Evolutionary conservation across 2,329 filamentous ascomycete genomes (phyloP).

Genomic region (Sporothrix globosa): DNA sequence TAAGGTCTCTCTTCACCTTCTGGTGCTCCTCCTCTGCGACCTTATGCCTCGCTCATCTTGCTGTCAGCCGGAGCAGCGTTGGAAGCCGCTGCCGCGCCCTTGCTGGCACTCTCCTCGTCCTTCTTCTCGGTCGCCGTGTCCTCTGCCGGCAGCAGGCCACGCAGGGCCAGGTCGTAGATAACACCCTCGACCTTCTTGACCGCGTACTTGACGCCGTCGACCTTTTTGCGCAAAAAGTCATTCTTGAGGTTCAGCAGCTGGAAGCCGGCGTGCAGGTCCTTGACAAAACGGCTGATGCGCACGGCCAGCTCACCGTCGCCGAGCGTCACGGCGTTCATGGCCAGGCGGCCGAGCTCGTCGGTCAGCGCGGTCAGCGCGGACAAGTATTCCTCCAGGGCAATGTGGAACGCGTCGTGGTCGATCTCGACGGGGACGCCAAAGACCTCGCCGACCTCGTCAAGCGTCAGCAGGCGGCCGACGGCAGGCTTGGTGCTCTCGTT

Average conservation of each 20-base stretch:
- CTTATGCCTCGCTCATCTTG: constrained; percentile 34
- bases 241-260: constrained; percentile 98
- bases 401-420: constrained; percentile 85
- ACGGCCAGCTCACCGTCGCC: constrained; percentile 85
- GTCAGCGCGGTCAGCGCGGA: constrained; percentile 83
- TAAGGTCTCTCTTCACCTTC: background rate
- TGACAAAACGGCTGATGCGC: constrained; percentile 88
- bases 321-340: constrained; percentile 91
- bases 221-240: constrained; percentile 81
- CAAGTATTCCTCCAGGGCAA: constrained; percentile 97
- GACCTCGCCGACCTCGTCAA: constrained; percentile 82
- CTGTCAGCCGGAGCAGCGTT: constrained; percentile 22
- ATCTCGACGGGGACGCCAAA: constrained; percentile 89
- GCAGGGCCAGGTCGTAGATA: constrained; percentile 89
- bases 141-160: constrained; percentile 69
- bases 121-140: constrained; percentile 39
- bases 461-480: constrained; percentile 72
- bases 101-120: background rate
- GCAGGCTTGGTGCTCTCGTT: constrained; percentile 47
- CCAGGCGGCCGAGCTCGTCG: constrained; percentile 86
- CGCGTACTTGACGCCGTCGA: constrained; percentile 93
- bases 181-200: constrained; percentile 99
- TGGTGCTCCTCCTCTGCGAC: background rate
- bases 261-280: constrained; percentile 93
- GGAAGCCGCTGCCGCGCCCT: background rate